Base-by-base conservation (phyloP, 2,329 filamentous ascomycete genomes). In the Aspergillus udagawae region DNA sequence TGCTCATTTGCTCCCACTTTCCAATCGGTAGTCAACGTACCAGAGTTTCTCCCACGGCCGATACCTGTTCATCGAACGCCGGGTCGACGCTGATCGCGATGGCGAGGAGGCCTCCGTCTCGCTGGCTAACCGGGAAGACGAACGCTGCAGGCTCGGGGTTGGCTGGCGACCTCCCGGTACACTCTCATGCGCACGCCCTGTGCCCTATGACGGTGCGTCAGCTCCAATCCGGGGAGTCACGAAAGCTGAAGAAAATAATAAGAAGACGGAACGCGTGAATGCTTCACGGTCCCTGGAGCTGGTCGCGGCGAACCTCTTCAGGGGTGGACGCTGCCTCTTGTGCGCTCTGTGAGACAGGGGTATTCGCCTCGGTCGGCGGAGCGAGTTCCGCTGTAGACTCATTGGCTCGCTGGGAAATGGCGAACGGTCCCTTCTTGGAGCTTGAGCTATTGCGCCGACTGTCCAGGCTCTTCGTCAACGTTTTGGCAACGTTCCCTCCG, bases 381-480 rank as follows among this genome's bases (percentile, higher is more conserved):
- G 68, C 67, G 35, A 72, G 69, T 56, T 77, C 74, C 12, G 68
- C 65, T 10, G 65, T 60, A 12, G 74, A 74, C 52, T 75, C 72
- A 38, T 69, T 66, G 44, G 66, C 63, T 27, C 65, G 69, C 28
- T 71, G 62, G 3, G 70, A 66, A 1, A 71, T 70, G 1, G 64
- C 64, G 1, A 70, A 65, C 0, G 68, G 65, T 38, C 89, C 88
- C 71, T 91, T 92, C 75, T 89, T 92, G 57, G 90, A 95, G 54
- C 84, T 88, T 14, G 89, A 90, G 74, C 92, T 97, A 71, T 91
- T 96, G 47, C 93, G 88, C 53, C 93, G 86, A 74, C 90, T 96
- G 72, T 97, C 92, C 27, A 97, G 83, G 71, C 91, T 96, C 77
- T 91, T 95, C 58, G 88, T 92, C 14, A 92, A 78, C 5, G 88